Evolutionary conservation across 768 basidiomycete species (phyloP), one percentile per base, ranked within the genome.

Genomic region (Pleurotus pulmonarius): DNA sequence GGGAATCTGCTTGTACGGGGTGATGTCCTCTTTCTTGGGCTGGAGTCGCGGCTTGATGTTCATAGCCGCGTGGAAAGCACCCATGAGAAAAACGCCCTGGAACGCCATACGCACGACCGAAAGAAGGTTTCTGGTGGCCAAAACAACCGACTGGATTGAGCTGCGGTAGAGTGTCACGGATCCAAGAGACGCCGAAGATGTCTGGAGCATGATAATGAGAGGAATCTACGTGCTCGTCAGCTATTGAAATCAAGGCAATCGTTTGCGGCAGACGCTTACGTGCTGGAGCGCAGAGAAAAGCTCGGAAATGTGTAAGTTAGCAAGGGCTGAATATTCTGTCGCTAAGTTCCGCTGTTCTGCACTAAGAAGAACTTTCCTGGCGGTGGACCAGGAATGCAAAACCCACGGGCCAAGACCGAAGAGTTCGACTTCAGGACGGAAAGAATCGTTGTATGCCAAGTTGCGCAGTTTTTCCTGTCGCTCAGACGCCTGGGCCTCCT

Each of bases 351-450:
- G 71, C 57, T 75, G 76, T 61, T 86, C 83, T 24, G 83, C 80
- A 12, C 81, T 79, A 52, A 87, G 71, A 45, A 86, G 79, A 16
- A 82, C 69, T 65, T 76, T 81, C 61, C 86, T 75, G 3, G 90
- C 82, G 29, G 70, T 75, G 3, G 86, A 78, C 92, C 92, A 95
- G 5, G 83, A 82, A 55, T 82, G 77, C 57, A 94, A 72, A 54
- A 94, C 86, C 93, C 92, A 95, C 39, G 90, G 86, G 9, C 85
- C 86, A 13, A 95, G 77, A 3, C 90, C 90, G 67, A 93, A 95
- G 3, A 94, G 75, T 34, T 86, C 76, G 29, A 94, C 80, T 67
- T 95, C 92, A 13, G 87, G 85, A n/a, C 90, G 85, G 67, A 90
- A 84, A 0, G 72, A 64, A 39, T 91, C 91, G 64, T 83, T 88